Base-by-base conservation (phyloP, 805 yeast genomes). In the Pichia eremophila region DNA sequence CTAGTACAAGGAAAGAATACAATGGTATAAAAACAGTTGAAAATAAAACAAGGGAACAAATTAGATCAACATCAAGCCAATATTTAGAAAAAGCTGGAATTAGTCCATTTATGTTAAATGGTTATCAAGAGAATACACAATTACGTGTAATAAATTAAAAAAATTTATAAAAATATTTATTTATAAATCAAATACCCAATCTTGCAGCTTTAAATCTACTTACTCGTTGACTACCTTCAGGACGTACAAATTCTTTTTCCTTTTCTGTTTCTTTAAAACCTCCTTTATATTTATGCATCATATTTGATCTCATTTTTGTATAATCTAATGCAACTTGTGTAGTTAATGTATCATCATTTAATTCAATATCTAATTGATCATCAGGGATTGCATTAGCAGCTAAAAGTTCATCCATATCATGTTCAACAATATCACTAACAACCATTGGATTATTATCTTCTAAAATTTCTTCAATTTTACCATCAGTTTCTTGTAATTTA, bases 141-240 rank as follows among this genome's bases (percentile, higher is more conserved):
- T 45, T 55, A 36, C 39, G 19, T 34, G 17, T 39, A 46, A 27
- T 18, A 25, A 27, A 29, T n/a, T 22, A 9, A 12, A 29, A 15
- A 10, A 27, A 44, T 9, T 5, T 18, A 18, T 15, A 28, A 19
- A 38, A 19, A 37, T 40, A 38, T 25, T 29, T 42, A 17, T 7
- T 17, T 8, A 8, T 27, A 15, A 22, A 18, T 36, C 28, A 41
- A 14, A 56, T 46, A 38, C 62, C 67, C 19, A 64, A 48, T 32
- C 65, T 57, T 7, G 85, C 83, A 11, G 85, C 77, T 57, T 71
- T 83, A 62, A 87, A 87, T 45, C 88, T 68, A 58, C 95, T 85
- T 1, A 77, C 66, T 50, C 71, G 79, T 18, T 46, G 44, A 8
- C 75, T 60, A 0, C 80, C 79, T 54, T 84, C 88, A 8, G 84